phyloP scores from a whole-genome alignment of 1,284 basidiomycete species.

The Boletellus deceptivus region DNA sequence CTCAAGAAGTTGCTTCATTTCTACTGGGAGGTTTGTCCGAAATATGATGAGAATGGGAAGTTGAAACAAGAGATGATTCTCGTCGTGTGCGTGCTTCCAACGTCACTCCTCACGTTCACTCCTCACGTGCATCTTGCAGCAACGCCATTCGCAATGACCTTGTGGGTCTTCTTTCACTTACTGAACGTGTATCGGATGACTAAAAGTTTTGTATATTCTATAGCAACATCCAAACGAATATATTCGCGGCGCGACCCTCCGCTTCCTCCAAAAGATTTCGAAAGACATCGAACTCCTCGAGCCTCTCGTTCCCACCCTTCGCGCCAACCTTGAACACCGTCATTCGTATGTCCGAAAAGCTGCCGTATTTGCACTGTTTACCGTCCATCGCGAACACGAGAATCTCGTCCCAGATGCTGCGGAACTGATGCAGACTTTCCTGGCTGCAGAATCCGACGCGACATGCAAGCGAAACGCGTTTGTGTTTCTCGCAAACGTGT shows the following conservation, averaged over 20 bases:
- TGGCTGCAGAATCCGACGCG: conserved; percentile 94
- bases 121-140: conserved; percentile 41
- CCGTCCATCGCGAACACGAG: conserved; percentile 93
- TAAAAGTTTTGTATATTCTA: neutral
- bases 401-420: conserved; percentile 96
- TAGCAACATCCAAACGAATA: conserved; percentile 99
- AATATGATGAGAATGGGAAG: conserved; percentile 96
- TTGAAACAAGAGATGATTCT: conserved; percentile 99
- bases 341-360: conserved; percentile 99
- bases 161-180: conserved; percentile 42
- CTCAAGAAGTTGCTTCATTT: conserved; percentile 99
- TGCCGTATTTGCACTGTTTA: conserved; percentile 94
- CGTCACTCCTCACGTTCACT: neutral
- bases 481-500: conserved; percentile 87
- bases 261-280: conserved; percentile 94
- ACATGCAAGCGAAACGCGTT: conserved; percentile 98
- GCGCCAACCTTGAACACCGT: conserved; percentile 94
- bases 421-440: conserved; percentile 95
- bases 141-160: conserved; percentile 98
- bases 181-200: neutral
- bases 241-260: conserved; percentile 94
- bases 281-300: conserved; percentile 95
- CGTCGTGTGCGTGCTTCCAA: conserved; percentile 73
- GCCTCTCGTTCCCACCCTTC: conserved; percentile 91
- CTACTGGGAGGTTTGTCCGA: conserved; percentile 99